Evolutionary conservation across 345 rosid species (phyloP).

Genomic region (Brassica juncea): DNA sequence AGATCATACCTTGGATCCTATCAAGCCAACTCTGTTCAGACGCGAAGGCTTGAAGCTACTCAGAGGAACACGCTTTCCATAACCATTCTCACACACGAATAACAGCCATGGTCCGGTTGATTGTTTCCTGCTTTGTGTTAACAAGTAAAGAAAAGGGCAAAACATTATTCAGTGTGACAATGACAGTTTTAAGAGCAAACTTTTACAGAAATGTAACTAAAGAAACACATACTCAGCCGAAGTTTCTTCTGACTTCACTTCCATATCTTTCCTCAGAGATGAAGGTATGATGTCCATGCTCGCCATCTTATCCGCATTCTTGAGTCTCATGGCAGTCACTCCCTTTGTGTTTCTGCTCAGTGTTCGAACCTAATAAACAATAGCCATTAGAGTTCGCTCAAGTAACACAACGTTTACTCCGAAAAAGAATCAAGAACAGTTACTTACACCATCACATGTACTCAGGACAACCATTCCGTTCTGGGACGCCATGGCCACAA

Average conservation of each 20-base stretch:
- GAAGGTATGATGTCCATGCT: constrained; percentile 87
- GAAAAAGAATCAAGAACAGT: constrained; percentile 2
- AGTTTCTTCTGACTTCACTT: constrained; percentile 45
- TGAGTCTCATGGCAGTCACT: constrained; percentile 83
- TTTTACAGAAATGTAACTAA: not conserved
- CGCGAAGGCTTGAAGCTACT: constrained; percentile 62
- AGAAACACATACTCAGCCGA: constrained; percentile 50
- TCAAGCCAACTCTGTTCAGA: constrained; percentile 77
- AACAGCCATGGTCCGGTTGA: constrained; percentile 82
- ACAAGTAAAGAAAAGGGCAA: not conserved
- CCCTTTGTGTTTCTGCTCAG: constrained; percentile 87
- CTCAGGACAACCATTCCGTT: constrained; percentile 90
- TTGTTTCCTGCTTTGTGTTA: constrained; percentile 41
- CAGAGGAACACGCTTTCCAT: constrained; percentile 92
- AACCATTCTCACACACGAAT: constrained; percentile 83
- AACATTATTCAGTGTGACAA: constrained; percentile 5
- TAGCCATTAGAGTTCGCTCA: constrained; percentile 15
- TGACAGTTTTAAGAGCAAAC: constrained; percentile 8
- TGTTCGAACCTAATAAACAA: constrained; percentile 68
- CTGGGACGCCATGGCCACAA: constrained; percentile 95
- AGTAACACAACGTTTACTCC: not conserved
- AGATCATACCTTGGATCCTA: constrained; percentile 72
- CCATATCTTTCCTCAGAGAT: constrained; percentile 55
- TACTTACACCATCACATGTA: constrained; percentile 74
- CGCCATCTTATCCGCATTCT: constrained; percentile 79